Conservation (phyloP, 768 basidiomycete genomes). For the Psilocybe tampanensis region DNA sequence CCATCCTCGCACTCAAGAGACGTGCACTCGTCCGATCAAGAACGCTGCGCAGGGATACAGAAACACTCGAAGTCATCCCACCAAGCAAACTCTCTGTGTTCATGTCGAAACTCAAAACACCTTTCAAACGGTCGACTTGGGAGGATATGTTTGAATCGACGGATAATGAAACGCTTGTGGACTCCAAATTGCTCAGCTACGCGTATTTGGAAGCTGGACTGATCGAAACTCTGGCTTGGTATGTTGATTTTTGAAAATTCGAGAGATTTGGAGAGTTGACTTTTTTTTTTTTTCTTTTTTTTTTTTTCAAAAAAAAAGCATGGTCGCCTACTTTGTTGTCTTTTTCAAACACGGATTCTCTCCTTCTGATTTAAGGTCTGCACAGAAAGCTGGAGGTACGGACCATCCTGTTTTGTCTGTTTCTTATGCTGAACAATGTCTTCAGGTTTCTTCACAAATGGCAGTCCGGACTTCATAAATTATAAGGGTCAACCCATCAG, state of each 20-base stretch:
- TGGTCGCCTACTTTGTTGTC: conserved; percentile 68
- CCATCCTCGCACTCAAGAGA: conserved; percentile 54
- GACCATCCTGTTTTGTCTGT: neutral
- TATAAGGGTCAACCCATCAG: conserved; percentile 47
- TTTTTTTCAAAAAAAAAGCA: too few species aligned
- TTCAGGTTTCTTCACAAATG: conserved; percentile 47
- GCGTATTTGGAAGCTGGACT: conserved; percentile 67
- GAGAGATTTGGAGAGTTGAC: neutral
- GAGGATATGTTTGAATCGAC: conserved; percentile 52
- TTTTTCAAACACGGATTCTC: conserved; percentile 66
- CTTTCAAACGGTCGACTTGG: conserved; percentile 64
- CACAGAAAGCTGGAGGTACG: conserved; percentile 47
- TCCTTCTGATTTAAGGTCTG: conserved; percentile 52
- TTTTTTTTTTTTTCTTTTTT: neutral
- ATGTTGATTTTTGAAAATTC: conserved; percentile 21
- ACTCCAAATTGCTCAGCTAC: conserved; percentile 63
- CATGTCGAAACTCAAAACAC: conserved; percentile 42
- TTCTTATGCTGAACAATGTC: neutral
- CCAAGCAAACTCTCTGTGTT: conserved; percentile 43
- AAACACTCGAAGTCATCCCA: conserved; percentile 45
- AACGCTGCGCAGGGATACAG: conserved; percentile 54
- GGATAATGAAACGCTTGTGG: conserved; percentile 64
- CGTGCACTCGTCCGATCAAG: conserved; percentile 59
- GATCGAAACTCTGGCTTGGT: conserved; percentile 61
- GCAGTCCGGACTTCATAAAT: conserved; percentile 59